phyloP scores from a whole-genome alignment of 257 asterid genomes.

The Perilla frutescens region DNA sequence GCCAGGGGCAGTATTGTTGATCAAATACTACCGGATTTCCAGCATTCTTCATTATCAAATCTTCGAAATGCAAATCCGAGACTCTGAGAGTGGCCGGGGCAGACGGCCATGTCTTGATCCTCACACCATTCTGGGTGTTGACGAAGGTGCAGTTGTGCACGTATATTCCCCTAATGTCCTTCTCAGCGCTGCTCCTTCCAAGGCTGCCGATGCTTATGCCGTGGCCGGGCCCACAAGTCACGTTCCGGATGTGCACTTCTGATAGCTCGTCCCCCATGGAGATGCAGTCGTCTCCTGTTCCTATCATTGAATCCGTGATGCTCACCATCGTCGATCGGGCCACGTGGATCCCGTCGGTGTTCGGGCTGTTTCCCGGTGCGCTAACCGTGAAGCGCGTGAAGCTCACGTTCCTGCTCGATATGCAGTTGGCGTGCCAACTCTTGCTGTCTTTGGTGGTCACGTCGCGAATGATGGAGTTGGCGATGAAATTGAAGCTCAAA shows the following conservation, averaged over 20 bases:
- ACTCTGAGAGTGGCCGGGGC: constrained; percentile 37
- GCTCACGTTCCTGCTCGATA: constrained; percentile 37
- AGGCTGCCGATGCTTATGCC: constrained; percentile 57
- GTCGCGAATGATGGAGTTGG: constrained; percentile 35
- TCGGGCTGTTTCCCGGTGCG: constrained; percentile 44
- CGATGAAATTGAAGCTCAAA: constrained; percentile 46
- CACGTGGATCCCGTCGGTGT: constrained; percentile 55
- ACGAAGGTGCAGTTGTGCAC: constrained; percentile 45
- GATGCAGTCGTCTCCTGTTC: constrained; percentile 53
- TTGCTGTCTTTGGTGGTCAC: constrained; percentile 47
- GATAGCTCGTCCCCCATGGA: constrained; percentile 48
- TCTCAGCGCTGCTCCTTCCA: constrained; percentile 32
- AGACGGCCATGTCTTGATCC: constrained; percentile 56
- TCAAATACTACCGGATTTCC: constrained; percentile 46
- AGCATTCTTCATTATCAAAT: constrained; percentile 41
- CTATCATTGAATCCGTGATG: constrained; percentile 32
- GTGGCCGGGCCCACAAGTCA: constrained; percentile 54
- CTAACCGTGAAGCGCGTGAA: constrained; percentile 25
- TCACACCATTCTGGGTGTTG: constrained; percentile 43
- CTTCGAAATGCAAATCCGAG: constrained; percentile 39
- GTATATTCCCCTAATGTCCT: constrained; percentile 39
- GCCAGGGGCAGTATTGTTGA: constrained; percentile 52
- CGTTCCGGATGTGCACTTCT: constrained; percentile 29
- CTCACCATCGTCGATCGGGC: not conserved
- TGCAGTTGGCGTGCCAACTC: constrained; percentile 38